Base-by-base conservation (phyloP, 371 early-diverging fungal genomes). In the Mortierella sp. region DNA sequence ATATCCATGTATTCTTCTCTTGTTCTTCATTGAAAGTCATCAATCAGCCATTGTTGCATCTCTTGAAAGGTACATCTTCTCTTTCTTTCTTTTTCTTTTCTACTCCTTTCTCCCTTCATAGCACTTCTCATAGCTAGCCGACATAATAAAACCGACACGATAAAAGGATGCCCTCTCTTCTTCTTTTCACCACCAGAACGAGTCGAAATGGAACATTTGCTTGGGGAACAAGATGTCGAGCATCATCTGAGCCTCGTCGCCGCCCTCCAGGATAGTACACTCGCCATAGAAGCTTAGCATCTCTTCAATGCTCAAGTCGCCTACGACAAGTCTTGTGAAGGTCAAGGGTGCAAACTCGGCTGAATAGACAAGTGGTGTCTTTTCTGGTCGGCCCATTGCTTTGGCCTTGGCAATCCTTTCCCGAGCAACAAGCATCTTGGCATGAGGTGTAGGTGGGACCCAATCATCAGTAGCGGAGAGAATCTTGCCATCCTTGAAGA, bases 211-310 rank as follows among this genome's bases (percentile, higher is more conserved):
- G 46, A 43, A 47, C 9, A 48, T 47, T n/a, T 57, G 51, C 58
- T 66, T 65, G 7, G 73, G 73, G 67, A 72, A 72, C 50, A 72
- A 28, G 46, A 62, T 50, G 3, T 62, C 31, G 4, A 72, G 34
- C 67, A 72, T 31, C 50, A 57, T 14, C 40, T 65, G 46, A 19
- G 67, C 62, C 17, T 72, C 73, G 1, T 57, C 51, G 1, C 67
- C 54, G 0, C 58, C 59, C 2, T 39, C 60, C 2, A 17, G 13
- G 31, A 52, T 27, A 2, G 43, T n/a, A n/a, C 39, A 43, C 39
- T 72, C 73, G 13, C 46, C 45, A 49, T 61, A 72, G 24, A 49
- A 31, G 4, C 54, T 17, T 40, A 57, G 22, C 66, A 66, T 52
- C 57, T 65, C 54, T 1, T 66, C 67, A 24, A 72, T 22, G 12